These are phyloP conservation scores for Liriodendron chinense DNA, from an alignment of 164 flowering plant species.

Conservation along the genomic window DNA sequence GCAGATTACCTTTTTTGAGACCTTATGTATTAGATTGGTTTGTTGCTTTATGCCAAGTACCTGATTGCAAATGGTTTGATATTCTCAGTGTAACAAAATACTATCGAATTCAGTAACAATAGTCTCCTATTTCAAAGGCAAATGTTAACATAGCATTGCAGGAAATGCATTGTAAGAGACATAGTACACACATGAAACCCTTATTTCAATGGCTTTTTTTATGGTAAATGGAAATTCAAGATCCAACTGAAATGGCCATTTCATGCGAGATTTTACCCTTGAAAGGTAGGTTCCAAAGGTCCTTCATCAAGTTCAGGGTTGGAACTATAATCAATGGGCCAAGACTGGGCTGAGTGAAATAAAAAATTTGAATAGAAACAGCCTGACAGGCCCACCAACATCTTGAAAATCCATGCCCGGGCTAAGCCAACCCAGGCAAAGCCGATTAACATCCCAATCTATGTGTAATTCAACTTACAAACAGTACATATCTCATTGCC, in stretches of 20 bases:
- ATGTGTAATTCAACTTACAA: too few relatives aligned
- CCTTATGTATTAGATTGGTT: conserved; percentile 57
- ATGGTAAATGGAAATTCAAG: background rate
- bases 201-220: background rate
- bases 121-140: background rate
- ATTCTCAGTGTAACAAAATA: background rate
- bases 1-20: conserved; percentile 46
- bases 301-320: background rate
- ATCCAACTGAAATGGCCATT: background rate
- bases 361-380: too few relatives aligned
- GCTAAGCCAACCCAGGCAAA: too few relatives aligned
- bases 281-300: background rate
- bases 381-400: too few relatives aligned
- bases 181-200: background rate
- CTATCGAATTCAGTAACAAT: background rate
- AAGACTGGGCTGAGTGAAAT: too few relatives aligned
- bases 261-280: background rate
- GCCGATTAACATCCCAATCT: too few relatives aligned
- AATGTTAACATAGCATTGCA: background rate
- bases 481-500: background rate
- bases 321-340: background rate
- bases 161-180: background rate
- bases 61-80: conserved; percentile 32
- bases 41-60: conserved; percentile 50
- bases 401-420: too few relatives aligned